Percentiles rank a stretch among this genome's conserved stretches.
These are phyloP conservation scores for Puccinia triticina DNA, from an alignment of 1,284 basidiomycete genomes.

Conservation along the genomic window DNA sequence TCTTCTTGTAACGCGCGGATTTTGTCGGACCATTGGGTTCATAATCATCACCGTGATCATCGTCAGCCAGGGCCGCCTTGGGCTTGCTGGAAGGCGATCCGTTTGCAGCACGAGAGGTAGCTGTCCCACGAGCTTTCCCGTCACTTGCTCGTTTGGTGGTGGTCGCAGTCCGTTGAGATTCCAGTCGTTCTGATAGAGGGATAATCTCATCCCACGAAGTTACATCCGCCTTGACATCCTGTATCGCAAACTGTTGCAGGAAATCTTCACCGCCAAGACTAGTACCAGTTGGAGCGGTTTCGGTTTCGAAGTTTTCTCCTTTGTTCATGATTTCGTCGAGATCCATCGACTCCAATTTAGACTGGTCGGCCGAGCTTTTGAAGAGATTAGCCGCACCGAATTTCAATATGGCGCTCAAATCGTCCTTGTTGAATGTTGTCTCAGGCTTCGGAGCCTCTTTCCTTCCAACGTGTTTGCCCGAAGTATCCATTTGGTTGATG, in stretches of 20 bases:
- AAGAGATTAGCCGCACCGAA: constrained; percentile 99
- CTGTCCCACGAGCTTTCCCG: constrained; percentile 66
- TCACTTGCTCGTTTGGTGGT: constrained; percentile 64
- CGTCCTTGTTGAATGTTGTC: constrained; percentile 87
- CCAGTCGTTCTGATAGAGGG: constrained; percentile 85
- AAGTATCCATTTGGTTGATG: constrained; percentile 99
- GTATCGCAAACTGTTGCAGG: constrained; percentile 90
- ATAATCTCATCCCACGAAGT: constrained; percentile 97
- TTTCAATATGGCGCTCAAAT: constrained; percentile 96
- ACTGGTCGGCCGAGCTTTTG: constrained; percentile 94
- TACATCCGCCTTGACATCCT: constrained; percentile 97
- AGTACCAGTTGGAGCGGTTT: constrained; percentile 68
- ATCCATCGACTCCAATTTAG: constrained; percentile 99
- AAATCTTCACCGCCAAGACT: constrained; percentile 96
- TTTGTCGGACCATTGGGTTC: constrained; percentile 64
- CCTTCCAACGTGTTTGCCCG: constrained; percentile 84
- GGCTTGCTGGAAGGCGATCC: constrained; percentile 66
- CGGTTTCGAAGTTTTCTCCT: constrained; percentile 95
- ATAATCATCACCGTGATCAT: constrained; percentile 61
- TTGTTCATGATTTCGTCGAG: constrained; percentile 96
- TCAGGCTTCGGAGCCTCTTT: constrained; percentile 79
- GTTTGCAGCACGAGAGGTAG: constrained; percentile 67
- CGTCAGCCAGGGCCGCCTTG: constrained; percentile 25
- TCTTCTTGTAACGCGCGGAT: constrained; percentile 60
- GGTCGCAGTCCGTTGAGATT: constrained; percentile 64